Evolutionary conservation across 73 alveolate species (phyloP), one percentile per base, ranked within the genome.

Genomic region (Paramecium sonneborni): DNA sequence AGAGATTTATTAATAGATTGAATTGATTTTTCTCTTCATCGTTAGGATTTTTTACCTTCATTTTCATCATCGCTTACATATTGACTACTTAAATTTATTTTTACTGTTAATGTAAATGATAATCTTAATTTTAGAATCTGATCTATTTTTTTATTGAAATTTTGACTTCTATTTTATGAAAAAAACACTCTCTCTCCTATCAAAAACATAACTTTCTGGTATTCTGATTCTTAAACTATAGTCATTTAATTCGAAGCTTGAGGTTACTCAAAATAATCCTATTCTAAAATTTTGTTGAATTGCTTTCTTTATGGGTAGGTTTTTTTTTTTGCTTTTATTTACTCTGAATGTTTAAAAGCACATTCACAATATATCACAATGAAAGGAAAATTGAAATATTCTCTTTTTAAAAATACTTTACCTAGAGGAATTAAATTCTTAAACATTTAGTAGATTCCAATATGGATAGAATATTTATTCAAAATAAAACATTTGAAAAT

Each of bases 351-450:
- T 3, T 46, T 26, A 0, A 79, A 20, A 21, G 69, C 69, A 24
- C 5, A 79, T 44, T 79, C 90, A 44, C 90, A 79, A 11, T n/a
- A 76, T 38, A 44, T 79, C 90, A 79, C 90, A 79, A 79, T 79
- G 76, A 43, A 74, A 79, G 9, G 30, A 20, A 24, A 79, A 79
- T 20, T 79, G 69, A 79, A n/a, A n/a, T n/a, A n/a, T n/a, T n/a
- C n/a, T n/a, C n/a, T n/a, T n/a, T n/a, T n/a, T n/a, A n/a, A n/a
- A n/a, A n/a, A n/a, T n/a, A n/a, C n/a, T n/a, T n/a, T n/a, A n/a
- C n/a, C n/a, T n/a, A n/a, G n/a, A n/a, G n/a, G n/a, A n/a, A n/a
- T n/a, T n/a, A n/a, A n/a, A n/a, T n/a, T n/a, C n/a, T n/a, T n/a
- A n/a, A n/a, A n/a, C n/a, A n/a, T n/a, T n/a, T n/a, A n/a, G n/a